phyloP scores from a whole-genome alignment of 2,329 filamentous ascomycete genomes.

The Cordyceps cicadae region DNA sequence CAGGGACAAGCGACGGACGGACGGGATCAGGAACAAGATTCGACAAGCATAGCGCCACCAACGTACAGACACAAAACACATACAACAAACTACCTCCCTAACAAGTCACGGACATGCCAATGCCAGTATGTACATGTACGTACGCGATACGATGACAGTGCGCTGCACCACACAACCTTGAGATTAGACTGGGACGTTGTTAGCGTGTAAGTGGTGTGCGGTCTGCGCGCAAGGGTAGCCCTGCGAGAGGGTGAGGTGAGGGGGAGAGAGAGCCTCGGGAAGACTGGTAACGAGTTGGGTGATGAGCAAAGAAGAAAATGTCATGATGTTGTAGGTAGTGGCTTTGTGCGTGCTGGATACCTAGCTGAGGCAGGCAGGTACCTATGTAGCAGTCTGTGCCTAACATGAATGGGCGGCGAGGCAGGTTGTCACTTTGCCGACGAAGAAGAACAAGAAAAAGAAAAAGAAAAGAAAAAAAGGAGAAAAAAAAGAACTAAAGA shows the following conservation, averaged over 20 bases:
- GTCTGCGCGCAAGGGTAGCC: background rate
- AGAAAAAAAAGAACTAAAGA: too few relatives aligned
- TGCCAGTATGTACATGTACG: too few relatives aligned
- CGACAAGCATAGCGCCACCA: background rate
- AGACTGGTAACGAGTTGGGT: background rate
- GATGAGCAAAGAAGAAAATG: background rate
- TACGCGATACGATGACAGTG: background rate
- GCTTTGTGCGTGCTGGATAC: background rate
- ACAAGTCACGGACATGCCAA: too few relatives aligned
- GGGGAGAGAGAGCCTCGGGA: too few relatives aligned
- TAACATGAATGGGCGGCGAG: background rate
- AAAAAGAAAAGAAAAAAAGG: too few relatives aligned
- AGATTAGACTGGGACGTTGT: slow-evolving; percentile 1
- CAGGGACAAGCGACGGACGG: too few relatives aligned
- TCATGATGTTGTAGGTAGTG: too few relatives aligned
- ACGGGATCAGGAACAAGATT: background rate
- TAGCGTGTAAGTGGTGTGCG: background rate
- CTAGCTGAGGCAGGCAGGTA: background rate
- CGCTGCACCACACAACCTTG: background rate
- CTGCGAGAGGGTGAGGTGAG: too few relatives aligned
- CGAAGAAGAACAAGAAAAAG: too few relatives aligned
- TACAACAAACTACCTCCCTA: too few relatives aligned
- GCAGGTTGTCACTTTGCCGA: background rate
- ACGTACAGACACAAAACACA: background rate
- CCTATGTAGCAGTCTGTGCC: background rate